These are phyloP conservation scores for Wickerhamomyces sp. DNA, from an alignment of 1,139 yeast genomes.

Conservation along the genomic window DNA sequence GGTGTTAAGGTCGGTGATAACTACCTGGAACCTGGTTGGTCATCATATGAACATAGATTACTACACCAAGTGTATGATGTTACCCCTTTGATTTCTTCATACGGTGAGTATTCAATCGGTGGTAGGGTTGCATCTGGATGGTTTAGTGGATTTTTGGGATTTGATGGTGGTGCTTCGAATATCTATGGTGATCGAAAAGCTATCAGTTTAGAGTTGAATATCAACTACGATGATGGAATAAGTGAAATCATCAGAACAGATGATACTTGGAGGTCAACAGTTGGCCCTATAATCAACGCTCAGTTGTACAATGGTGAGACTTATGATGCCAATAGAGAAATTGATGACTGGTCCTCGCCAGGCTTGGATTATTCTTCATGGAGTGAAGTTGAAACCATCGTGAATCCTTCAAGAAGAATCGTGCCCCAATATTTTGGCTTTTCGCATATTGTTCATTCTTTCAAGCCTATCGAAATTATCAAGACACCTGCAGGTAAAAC, in stretches of 20 bases:
- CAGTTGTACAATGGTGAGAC: conserved; percentile 14
- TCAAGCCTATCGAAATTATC: conserved; percentile 8
- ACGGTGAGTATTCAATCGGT: conserved; percentile 9
- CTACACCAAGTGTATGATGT: conserved; percentile 14
- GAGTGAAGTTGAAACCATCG: conserved; percentile 4
- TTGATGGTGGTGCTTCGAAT: conserved; percentile 13
- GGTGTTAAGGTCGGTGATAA: conserved; percentile 6
- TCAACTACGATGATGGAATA: conserved; percentile 11
- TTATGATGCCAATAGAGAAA: conserved; percentile 11
- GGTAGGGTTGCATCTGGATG: conserved; percentile 16
- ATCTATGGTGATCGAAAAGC: conserved; percentile 12
- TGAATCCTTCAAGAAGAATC: conserved; percentile 7
- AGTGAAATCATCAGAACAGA: conserved; percentile 6
- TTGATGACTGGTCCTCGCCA: conserved; percentile 9
- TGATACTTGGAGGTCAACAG: conserved; percentile 9
- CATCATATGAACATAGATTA: conserved; percentile 12
- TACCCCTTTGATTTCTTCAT: neutral
- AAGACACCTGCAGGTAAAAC: conserved; percentile 9
- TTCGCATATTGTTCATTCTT: conserved; percentile 5
- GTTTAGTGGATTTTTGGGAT: conserved; percentile 14
- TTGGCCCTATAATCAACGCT: conserved; percentile 13
- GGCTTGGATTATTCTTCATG: conserved; percentile 4
- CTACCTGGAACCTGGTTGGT: conserved; percentile 13
- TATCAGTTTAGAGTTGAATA: conserved; percentile 7
- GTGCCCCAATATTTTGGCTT: conserved; percentile 13